Percentiles rank a stretch among this genome's conserved stretches.
phyloP scores from a whole-genome alignment of 306 rosid genomes.

The Clitoria ternatea region DNA sequence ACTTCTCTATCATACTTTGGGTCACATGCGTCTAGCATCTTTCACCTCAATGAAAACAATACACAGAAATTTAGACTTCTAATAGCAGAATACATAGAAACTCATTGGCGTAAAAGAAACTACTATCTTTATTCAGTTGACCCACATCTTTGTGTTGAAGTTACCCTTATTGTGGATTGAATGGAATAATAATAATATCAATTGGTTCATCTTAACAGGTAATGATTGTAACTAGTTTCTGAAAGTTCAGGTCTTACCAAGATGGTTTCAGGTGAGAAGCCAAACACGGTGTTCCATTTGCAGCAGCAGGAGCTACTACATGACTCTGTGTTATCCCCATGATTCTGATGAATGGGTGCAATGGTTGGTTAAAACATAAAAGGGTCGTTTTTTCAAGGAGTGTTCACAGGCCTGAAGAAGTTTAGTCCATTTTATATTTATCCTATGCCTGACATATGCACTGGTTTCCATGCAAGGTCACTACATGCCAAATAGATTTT shows the following conservation, averaged over 20 bases:
- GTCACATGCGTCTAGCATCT: slow-evolving; percentile 12
- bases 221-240: neutral
- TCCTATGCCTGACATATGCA: neutral
- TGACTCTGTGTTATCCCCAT: neutral
- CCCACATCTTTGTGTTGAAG: slow-evolving; percentile 14
- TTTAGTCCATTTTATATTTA: neutral
- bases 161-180: neutral
- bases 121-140: slow-evolving; percentile 27
- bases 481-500: neutral
- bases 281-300: neutral
- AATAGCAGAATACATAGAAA: neutral
- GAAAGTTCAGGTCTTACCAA: neutral
- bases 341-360: neutral
- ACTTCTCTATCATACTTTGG: neutral
- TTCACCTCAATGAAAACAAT: slow-evolving; percentile 6
- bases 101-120: slow-evolving; percentile 25
- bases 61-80: neutral
- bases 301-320: neutral
- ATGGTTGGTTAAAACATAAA: neutral
- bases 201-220: neutral
- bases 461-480: neutral
- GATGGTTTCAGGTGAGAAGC: neutral
- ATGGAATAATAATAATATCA: slow-evolving; percentile 13
- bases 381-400: neutral
- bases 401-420: neutral